phyloP scores from a whole-genome alignment of 2,329 filamentous ascomycete species.

The Davidsoniella virescens region DNA sequence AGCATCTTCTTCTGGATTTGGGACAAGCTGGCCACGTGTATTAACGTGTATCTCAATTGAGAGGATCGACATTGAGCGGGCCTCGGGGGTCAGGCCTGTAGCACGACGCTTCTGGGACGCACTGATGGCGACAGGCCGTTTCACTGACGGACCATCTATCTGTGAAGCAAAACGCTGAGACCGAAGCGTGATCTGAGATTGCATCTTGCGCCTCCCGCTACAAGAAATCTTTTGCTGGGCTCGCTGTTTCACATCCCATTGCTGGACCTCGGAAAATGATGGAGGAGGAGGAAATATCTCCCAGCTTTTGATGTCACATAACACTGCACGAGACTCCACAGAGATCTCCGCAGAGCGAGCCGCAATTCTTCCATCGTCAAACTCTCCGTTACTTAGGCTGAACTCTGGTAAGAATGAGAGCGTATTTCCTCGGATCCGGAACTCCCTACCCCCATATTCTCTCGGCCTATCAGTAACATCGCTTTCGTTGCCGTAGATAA shows the following conservation, averaged over 20 bases:
- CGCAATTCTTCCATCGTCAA: slow-evolving; percentile 14
- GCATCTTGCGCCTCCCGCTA: not conserved
- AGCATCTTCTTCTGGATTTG: slow-evolving; percentile 82
- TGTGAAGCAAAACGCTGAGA: slow-evolving; percentile 43
- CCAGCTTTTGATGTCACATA: slow-evolving; percentile 44
- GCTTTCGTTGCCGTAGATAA: slow-evolving; percentile 67
- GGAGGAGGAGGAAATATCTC: slow-evolving; percentile 60
- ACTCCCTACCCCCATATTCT: slow-evolving; percentile 80
- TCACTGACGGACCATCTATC: slow-evolving; percentile 76
- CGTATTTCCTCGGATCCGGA: slow-evolving; percentile 58
- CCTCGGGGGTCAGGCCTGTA: slow-evolving; percentile 65
- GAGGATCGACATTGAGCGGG: slow-evolving; percentile 93
- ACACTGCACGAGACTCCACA: slow-evolving; percentile 13
- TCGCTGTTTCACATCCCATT: slow-evolving; percentile 33
- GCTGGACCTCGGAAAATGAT: slow-evolving; percentile 47
- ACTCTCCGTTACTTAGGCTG: slow-evolving; percentile 35
- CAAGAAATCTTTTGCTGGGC: not conserved
- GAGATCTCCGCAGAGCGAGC: slow-evolving; percentile 2
- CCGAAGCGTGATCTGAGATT: not conserved
- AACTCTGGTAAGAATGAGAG: slow-evolving; percentile 70
- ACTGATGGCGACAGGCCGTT: slow-evolving; percentile 54
- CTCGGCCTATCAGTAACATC: slow-evolving; percentile 64
- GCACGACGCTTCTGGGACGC: slow-evolving; percentile 47
- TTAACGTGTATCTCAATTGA: slow-evolving; percentile 87
- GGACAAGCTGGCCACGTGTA: slow-evolving; percentile 61